Evolutionary conservation across 345 rosid genomes (phyloP).

Genomic region (Lenwebbia sp.): DNA sequence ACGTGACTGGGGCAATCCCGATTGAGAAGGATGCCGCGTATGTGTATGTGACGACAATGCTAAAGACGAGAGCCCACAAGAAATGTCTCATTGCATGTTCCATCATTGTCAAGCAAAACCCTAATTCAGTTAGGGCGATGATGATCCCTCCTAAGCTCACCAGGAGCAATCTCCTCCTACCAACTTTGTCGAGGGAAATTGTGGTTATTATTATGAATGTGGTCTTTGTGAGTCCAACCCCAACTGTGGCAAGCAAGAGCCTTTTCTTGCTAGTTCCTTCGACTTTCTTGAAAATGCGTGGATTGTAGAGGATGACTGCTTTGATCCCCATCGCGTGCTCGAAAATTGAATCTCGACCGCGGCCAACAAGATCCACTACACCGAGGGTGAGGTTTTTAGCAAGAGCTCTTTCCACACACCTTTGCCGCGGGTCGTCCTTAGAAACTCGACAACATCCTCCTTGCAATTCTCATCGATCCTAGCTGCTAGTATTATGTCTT

Average conservation of each 20-base stretch:
- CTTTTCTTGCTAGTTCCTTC: conserved; percentile 25
- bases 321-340: conserved; percentile 68
- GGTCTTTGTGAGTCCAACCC: too few relatives aligned
- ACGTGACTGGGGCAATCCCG: conserved; percentile 65
- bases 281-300: conserved; percentile 56
- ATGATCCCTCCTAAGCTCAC: too few relatives aligned
- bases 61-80: conserved; percentile 40
- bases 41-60: conserved; percentile 35
- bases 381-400: conserved; percentile 35
- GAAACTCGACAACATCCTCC: conserved; percentile 20
- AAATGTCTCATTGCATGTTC: conserved; percentile 13
- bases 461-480: conserved; percentile 36
- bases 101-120: too few relatives aligned
- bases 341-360: conserved; percentile 75
- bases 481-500: conserved; percentile 47
- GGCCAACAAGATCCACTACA: conserved; percentile 54
- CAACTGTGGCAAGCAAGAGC: conserved; percentile 53
- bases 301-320: conserved; percentile 59
- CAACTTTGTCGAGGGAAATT: too few relatives aligned
- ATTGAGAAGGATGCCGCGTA: conserved; percentile 47
- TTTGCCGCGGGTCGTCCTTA: conserved; percentile 13
- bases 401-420: too few relatives aligned
- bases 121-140: too few relatives aligned
- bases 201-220: too few relatives aligned
- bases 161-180: too few relatives aligned